phyloP scores from a whole-genome alignment of 2,329 filamentous ascomycete genomes.

The Fusarium sp. region DNA sequence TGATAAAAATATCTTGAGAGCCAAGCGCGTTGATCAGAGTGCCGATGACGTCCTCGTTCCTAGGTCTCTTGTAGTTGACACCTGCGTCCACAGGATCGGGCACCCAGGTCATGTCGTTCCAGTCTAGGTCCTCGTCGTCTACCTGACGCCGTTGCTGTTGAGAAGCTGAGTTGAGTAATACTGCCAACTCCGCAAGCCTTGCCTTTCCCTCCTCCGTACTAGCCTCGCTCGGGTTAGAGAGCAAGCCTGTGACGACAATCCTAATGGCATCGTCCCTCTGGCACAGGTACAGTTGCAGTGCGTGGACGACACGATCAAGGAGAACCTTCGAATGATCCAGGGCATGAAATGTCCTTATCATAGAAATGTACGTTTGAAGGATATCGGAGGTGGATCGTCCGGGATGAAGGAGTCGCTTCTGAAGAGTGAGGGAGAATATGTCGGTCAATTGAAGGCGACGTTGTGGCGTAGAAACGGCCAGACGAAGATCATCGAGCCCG shows the following conservation, averaged over 20 bases:
- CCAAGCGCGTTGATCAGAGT: constrained; percentile 91
- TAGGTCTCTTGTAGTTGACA: constrained; percentile 89
- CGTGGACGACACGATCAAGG: constrained; percentile 77
- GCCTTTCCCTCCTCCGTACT: constrained; percentile 59
- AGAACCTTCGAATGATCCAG: constrained; percentile 83
- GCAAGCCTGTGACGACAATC: constrained; percentile 79
- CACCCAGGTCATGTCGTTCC: constrained; percentile 92
- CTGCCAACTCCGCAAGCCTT: constrained; percentile 74
- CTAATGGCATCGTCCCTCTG: constrained; percentile 82
- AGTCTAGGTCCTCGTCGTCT: constrained; percentile 81
- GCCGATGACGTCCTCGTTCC: constrained; percentile 89
- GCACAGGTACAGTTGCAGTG: constrained; percentile 80
- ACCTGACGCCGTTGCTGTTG: constrained; percentile 64
- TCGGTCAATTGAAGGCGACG: constrained; percentile 77
- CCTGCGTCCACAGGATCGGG: constrained; percentile 94
- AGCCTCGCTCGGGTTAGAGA: constrained; percentile 69
- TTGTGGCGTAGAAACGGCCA: constrained; percentile 75
- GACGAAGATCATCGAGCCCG: constrained; percentile 79
- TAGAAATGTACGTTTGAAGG: constrained; percentile 80
- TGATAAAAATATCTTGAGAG: constrained; percentile 90
- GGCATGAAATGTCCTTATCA: constrained; percentile 81
- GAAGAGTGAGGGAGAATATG: constrained; percentile 74
- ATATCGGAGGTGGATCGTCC: constrained; percentile 82
- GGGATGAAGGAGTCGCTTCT: constrained; percentile 76
- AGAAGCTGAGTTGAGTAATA: constrained; percentile 71